phyloP scores from a whole-genome alignment of 352 stramenopile genomes.

The Phytophthora colocasiae region DNA sequence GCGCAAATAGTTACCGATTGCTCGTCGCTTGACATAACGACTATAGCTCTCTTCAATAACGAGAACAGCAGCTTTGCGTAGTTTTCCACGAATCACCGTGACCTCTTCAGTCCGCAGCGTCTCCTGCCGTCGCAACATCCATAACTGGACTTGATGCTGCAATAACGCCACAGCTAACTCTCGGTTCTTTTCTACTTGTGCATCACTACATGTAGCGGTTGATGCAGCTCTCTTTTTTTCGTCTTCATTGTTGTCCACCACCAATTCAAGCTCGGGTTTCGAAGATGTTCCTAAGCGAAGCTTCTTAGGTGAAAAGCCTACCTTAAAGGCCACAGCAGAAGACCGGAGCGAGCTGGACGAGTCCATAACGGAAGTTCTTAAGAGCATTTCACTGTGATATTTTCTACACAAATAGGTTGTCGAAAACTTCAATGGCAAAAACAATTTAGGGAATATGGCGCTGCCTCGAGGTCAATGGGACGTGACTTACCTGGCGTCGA shows the following conservation, averaged over 20 bases:
- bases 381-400: constrained; percentile 1
- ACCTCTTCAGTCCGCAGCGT: constrained; percentile 11
- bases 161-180: constrained; percentile 27
- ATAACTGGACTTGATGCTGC: constrained; percentile 33
- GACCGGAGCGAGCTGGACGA: background rate
- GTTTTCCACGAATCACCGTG: constrained; percentile 14
- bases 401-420: constrained; percentile 20
- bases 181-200: background rate
- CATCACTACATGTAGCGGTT: background rate
- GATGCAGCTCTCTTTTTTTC: background rate
- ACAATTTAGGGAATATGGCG: constrained; percentile 27
- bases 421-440: constrained; percentile 25
- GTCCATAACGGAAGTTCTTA: constrained; percentile 32
- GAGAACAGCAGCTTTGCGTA: constrained; percentile 14
- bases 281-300: background rate
- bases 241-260: constrained; percentile 24
- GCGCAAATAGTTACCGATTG: constrained; percentile 29
- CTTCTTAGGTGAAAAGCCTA: constrained; percentile 16
- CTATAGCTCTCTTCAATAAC: constrained; percentile 27
- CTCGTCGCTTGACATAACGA: constrained; percentile 20
- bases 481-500: constrained; percentile 57
- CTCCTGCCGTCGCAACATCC: constrained; percentile 35
- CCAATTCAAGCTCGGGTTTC: background rate
- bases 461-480: constrained; percentile 51
- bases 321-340: constrained; percentile 1